Conservation (phyloP, 352 stramenopile genomes). For the Globisporangium nunn region DNA sequence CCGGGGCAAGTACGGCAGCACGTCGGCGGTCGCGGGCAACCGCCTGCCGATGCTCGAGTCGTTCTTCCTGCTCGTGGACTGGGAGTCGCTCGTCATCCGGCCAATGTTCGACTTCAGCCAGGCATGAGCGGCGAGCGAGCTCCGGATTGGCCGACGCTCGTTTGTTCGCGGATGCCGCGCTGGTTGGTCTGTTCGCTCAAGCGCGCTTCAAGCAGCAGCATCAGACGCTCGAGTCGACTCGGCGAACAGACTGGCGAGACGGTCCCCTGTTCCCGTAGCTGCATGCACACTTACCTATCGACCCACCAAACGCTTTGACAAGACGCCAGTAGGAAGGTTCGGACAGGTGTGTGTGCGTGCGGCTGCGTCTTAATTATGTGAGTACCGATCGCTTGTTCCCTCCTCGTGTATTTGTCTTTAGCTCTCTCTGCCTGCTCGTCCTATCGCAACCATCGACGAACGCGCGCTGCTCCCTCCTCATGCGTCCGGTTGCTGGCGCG, state of each 20-base stretch:
- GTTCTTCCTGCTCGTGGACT: constrained; percentile 81
- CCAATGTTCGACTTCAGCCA: constrained; percentile 69
- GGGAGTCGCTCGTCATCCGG: constrained; percentile 75
- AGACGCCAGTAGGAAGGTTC: no score
- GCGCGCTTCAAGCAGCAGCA: not conserved
- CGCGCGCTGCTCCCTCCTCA: no score
- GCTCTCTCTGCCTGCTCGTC: not conserved
- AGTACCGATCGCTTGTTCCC: not conserved
- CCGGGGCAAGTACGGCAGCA: constrained; percentile 75
- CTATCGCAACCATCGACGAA: not conserved
- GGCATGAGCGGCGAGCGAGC: constrained; percentile 10
- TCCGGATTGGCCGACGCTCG: no score
- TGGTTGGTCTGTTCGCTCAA: not conserved
- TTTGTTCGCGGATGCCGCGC: no score
- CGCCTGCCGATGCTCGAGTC: constrained; percentile 81
- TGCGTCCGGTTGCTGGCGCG: no score
- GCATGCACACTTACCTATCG: no score
- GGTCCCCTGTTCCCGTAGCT: not conserved
- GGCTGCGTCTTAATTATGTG: not conserved
- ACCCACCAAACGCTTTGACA: no score
- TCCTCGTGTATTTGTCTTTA: not conserved
- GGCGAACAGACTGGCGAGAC: not conserved
- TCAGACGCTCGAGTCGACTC: not conserved
- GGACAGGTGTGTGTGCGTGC: no score
- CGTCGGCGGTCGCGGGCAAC: constrained; percentile 72